Evolutionary conservation across 768 basidiomycete species (phyloP).

Genomic region (Lentinula aciculospora): DNA sequence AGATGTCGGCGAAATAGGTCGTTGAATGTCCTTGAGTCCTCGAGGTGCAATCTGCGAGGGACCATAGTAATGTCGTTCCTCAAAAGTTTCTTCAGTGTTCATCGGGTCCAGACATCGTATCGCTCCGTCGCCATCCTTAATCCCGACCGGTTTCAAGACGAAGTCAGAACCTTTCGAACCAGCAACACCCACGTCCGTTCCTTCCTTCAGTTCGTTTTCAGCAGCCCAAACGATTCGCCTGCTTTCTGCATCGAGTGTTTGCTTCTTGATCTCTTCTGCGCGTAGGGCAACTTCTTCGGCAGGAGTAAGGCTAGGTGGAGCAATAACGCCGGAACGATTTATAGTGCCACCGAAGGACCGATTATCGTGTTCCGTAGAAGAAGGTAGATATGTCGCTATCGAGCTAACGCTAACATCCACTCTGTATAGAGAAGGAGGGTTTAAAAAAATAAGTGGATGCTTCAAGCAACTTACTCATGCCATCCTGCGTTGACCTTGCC

Average conservation of each 20-base stretch:
- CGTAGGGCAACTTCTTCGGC: conserved; percentile 51
- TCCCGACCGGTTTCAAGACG: conserved; percentile 39
- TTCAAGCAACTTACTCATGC: conserved; percentile 49
- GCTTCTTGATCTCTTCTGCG: conserved; percentile 50
- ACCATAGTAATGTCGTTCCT: conserved; percentile 39
- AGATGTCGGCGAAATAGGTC: background rate
- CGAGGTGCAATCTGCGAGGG: conserved; percentile 44
- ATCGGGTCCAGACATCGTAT: conserved; percentile 27
- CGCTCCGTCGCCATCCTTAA: conserved; percentile 49
- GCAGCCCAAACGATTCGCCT: conserved; percentile 66
- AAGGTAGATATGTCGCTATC: conserved; percentile 68
- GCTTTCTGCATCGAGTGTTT: conserved; percentile 53
- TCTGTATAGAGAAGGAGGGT: conserved; percentile 27
- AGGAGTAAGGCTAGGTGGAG: conserved; percentile 41
- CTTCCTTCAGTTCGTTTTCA: conserved; percentile 39
- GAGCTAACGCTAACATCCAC: conserved; percentile 71
- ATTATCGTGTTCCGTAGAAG: conserved; percentile 51
- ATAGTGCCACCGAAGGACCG: conserved; percentile 49
- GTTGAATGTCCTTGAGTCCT: conserved; percentile 36
- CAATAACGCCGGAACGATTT: conserved; percentile 16
- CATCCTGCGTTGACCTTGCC: conserved; percentile 67
- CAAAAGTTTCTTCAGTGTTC: conserved; percentile 27
- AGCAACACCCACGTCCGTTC: conserved; percentile 45
- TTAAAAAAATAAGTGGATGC: background rate
- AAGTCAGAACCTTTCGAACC: conserved; percentile 24